A percentile compares a stretch with the other conserved stretches of the same genome.
Evolutionary conservation across 805 yeast genomes (phyloP).

Genomic region (Priceomyces carsonii): DNA sequence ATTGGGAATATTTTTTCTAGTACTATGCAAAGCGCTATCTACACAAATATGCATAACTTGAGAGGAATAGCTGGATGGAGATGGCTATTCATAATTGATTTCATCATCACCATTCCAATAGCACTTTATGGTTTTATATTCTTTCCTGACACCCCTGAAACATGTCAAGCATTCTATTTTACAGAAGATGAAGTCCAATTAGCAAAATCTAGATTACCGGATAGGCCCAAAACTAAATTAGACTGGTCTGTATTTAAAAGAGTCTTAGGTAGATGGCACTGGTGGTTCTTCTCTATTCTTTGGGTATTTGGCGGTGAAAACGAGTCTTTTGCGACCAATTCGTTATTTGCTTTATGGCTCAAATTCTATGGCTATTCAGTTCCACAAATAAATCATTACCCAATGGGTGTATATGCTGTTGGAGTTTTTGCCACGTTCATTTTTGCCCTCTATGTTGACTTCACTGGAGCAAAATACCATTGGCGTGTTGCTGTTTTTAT

Average conservation of each 20-base stretch:
- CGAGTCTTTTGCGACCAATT: constrained; percentile 34
- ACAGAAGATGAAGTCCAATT: constrained; percentile 24
- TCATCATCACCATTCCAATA: constrained; percentile 57
- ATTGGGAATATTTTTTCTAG: constrained; percentile 57
- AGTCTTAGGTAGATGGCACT: constrained; percentile 39
- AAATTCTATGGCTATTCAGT: constrained; percentile 27
- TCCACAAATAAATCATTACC: constrained; percentile 32
- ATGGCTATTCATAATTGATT: constrained; percentile 70
- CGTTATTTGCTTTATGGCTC: constrained; percentile 35
- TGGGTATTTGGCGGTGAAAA: constrained; percentile 41
- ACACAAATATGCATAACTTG: constrained; percentile 43
- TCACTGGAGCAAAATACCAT: constrained; percentile 40
- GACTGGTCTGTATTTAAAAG: constrained; percentile 41
- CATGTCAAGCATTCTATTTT: constrained; percentile 27
- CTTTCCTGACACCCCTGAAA: constrained; percentile 62
- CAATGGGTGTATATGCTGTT: constrained; percentile 39
- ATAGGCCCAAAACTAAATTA: constrained; percentile 22
- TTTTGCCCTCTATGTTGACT: constrained; percentile 30
- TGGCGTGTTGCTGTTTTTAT: constrained; percentile 50
- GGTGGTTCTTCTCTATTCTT: constrained; percentile 35
- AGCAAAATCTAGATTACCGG: constrained; percentile 41
- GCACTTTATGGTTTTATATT: constrained; percentile 55
- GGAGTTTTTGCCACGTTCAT: constrained; percentile 31
- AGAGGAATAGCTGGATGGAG: constrained; percentile 63
- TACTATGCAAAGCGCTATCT: constrained; percentile 58